These are phyloP conservation scores for Trypanosoma conorhini DNA, from an alignment of 208 protist species.

Conservation along the genomic window DNA sequence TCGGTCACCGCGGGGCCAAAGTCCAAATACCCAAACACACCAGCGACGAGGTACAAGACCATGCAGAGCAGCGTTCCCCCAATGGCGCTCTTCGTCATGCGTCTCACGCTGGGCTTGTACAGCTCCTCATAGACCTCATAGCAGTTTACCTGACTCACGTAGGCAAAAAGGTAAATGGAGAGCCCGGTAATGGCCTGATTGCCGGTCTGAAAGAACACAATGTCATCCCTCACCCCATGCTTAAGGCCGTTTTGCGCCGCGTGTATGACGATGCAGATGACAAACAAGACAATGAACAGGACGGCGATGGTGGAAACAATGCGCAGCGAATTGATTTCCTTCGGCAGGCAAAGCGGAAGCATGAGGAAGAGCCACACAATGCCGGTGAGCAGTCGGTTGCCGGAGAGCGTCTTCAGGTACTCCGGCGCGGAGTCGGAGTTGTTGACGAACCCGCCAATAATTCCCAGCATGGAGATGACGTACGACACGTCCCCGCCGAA, in stretches of 20 bases:
- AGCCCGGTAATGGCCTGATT: conserved; percentile 57
- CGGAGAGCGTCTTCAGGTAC: conserved; percentile 47
- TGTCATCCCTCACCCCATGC: conserved; percentile 32
- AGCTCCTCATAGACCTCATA: conserved; percentile 69
- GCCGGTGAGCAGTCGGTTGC: conserved; percentile 57
- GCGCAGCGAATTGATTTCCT: conserved; percentile 84
- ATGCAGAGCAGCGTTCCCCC: conserved; percentile 51
- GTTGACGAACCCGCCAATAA: conserved; percentile 59
- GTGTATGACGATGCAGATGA: conserved; percentile 64
- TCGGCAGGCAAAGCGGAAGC: conserved; percentile 72
- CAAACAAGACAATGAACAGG: conserved; percentile 71
- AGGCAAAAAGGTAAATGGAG: conserved; percentile 73
- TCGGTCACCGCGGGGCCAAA: conserved; percentile 49
- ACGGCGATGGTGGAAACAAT: conserved; percentile 61
- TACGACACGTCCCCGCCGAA: conserved; percentile 84
- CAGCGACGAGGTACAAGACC: conserved; percentile 62
- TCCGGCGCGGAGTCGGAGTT: conserved; percentile 41
- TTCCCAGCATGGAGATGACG: conserved; percentile 85
- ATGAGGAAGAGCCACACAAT: conserved; percentile 72
- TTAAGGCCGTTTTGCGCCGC: conserved; percentile 38
- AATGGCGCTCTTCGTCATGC: conserved; percentile 48
- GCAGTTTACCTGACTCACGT: conserved; percentile 66
- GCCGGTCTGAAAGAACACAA: conserved; percentile 52
- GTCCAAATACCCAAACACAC: conserved; percentile 80
- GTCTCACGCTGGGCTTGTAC: conserved; percentile 43